Evolutionary conservation across 1,284 basidiomycete species (phyloP).

Genomic region (Microstroma glucosiphilum): DNA sequence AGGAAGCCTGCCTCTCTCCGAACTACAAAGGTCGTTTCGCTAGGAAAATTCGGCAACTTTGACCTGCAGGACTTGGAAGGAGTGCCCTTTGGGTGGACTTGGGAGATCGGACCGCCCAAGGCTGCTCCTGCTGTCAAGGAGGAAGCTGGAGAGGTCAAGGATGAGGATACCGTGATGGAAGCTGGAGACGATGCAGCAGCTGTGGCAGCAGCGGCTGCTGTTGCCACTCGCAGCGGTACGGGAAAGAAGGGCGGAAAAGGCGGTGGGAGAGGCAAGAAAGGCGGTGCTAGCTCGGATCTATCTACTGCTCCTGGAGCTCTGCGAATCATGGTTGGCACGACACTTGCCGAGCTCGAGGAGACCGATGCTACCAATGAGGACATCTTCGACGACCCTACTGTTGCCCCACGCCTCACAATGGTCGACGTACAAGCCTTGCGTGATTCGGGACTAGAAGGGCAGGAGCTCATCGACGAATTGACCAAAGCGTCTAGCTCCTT

Average conservation of each 20-base stretch:
- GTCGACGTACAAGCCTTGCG: slow-evolving; percentile 49
- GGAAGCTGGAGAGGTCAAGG: slow-evolving; percentile 6
- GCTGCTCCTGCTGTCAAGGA: neutral
- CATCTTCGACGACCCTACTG: slow-evolving; percentile 44
- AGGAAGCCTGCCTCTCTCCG: neutral
- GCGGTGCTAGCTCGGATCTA: neutral
- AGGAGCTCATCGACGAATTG: slow-evolving; percentile 43
- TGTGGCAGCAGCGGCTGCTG: neutral
- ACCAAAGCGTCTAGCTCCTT: slow-evolving; percentile 34
- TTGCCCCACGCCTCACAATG: slow-evolving; percentile 43
- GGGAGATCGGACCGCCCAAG: slow-evolving; percentile 32
- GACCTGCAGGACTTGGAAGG: slow-evolving; percentile 43
- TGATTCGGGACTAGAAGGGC: slow-evolving; percentile 38
- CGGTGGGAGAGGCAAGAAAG: slow-evolving; percentile 7
- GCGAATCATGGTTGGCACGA: slow-evolving; percentile 26
- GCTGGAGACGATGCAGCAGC: neutral
- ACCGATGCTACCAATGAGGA: slow-evolving; percentile 50
- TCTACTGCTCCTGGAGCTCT: slow-evolving; percentile 16
- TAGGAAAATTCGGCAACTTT: slow-evolving; percentile 50
- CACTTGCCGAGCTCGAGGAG: slow-evolving; percentile 31
- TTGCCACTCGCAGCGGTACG: slow-evolving; percentile 1
- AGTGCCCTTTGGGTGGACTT: slow-evolving; percentile 47
- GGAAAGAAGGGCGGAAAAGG: neutral
- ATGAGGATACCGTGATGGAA: neutral
- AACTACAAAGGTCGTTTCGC: slow-evolving; percentile 34